Evolutionary conservation across 805 yeast genomes (phyloP), one percentile per base, ranked within the genome.

Genomic region (Saturnispora dispora): DNA sequence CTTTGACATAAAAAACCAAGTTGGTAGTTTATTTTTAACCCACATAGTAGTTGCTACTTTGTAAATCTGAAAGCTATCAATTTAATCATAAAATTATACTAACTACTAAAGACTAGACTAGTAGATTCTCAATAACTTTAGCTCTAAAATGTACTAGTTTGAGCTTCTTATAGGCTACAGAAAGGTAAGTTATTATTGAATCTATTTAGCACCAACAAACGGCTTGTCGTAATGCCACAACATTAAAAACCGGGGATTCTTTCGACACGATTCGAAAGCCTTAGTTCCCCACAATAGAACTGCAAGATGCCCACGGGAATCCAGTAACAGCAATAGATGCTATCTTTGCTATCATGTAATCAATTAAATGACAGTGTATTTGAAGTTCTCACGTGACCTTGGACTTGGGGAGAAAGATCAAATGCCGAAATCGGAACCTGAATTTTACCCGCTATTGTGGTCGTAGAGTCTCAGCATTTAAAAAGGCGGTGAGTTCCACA

Each of bases 361-460:
- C 13, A 30, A 30, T 10, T 11, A 13, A 30, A 4, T 30, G 13
- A 13, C 10, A 11, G 33, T 25, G 33, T 11, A 30, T 10, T 30
- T 30, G 15, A 13, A 30, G 15, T 30, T 30, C 28, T 17, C 41
- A 37, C 41, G 41, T 37, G 41, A 37, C 22, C 23, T 18, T 15
- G 18, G 7, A 35, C 5, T 15, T 17, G 20, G 15, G 22, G 23
- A 37, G 23, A 37, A 11, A 37, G 41, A 18, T 37, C 25, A 37
- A 37, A 37, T 37, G 41, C 41, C 41, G 41, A 37, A 37, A 37
- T 37, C 41, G 41, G 41, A 37, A 37, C 41, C 41, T 37, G 41
- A 20, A 30, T 20, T 37, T 37, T 37, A 37, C 22, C 41, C 41
- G 41, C 22, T 37, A 18, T 35, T 37, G 23, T 37, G 23, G 41